Conservation (phyloP, 495 filamentous ascomycete genomes). For the Sporormia fimetaria region DNA sequence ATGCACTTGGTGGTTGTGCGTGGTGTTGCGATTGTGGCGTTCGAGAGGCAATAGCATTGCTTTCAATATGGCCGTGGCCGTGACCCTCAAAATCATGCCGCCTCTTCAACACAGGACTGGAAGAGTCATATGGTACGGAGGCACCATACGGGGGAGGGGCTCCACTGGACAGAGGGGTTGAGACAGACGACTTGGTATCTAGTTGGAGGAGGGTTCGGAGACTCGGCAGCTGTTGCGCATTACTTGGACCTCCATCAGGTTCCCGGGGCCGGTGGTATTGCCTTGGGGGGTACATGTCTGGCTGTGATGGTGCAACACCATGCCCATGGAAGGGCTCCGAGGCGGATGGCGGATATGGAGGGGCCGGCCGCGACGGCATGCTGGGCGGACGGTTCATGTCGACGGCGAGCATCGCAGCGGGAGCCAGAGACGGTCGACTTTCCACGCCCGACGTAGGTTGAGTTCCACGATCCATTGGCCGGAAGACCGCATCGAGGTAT, state of each 20-base stretch:
- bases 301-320: slow-evolving; percentile 12
- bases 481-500: slow-evolving; percentile 20
- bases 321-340: slow-evolving; percentile 16
- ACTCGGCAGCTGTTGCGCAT: slow-evolving; percentile 22
- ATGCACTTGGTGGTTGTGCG: slow-evolving; percentile 1
- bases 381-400: slow-evolving; percentile 25
- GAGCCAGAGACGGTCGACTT: slow-evolving; percentile 9
- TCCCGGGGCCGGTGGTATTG: slow-evolving; percentile 18
- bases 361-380: slow-evolving; percentile 16
- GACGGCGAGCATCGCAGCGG: slow-evolving; percentile 15
- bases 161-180: slow-evolving; percentile 9
- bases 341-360: slow-evolving; percentile 12
- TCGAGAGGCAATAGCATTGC: slow-evolving; percentile 12
- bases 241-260: slow-evolving; percentile 10
- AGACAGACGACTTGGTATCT: slow-evolving; percentile 13
- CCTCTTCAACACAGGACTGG: slow-evolving; percentile 25
- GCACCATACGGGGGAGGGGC: background rate
- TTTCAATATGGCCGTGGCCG: slow-evolving; percentile 12
- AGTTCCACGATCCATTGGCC: slow-evolving; percentile 25
- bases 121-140: slow-evolving; percentile 12
- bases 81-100: slow-evolving; percentile 22
- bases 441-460: slow-evolving; percentile 20
- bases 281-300: slow-evolving; percentile 15
- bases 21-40: slow-evolving; percentile 17
- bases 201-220: slow-evolving; percentile 22